These are phyloP conservation scores for Termitomyces sp. DNA, from an alignment of 768 basidiomycete genomes.

Conservation along the genomic window DNA sequence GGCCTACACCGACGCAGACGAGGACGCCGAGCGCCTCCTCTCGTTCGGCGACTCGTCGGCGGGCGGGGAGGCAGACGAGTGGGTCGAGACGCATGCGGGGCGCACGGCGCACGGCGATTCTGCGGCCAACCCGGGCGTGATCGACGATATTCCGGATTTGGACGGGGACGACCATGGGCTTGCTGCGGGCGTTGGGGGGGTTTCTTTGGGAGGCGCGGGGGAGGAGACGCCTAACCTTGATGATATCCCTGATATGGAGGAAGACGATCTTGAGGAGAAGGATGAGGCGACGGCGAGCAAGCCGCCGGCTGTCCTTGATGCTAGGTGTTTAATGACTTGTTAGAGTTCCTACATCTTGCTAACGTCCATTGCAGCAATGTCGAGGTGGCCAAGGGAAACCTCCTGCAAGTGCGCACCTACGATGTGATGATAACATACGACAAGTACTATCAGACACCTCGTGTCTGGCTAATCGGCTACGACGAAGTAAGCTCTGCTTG, in stretches of 20 bases:
- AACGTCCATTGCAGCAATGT: constrained; percentile 39
- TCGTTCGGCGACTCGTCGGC: constrained; percentile 69
- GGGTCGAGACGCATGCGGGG: constrained; percentile 97
- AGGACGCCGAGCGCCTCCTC: constrained; percentile 91
- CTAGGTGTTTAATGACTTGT: constrained; percentile 38
- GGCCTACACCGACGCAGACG: constrained; percentile 93
- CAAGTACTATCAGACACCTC: constrained; percentile 98
- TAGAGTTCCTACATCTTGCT: not conserved
- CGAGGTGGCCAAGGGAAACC: constrained; percentile 72
- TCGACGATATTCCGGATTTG: constrained; percentile 86
- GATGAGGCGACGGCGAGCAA: constrained; percentile 83
- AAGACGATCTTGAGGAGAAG: constrained; percentile 83
- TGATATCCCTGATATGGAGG: constrained; percentile 99
- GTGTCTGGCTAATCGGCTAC: constrained; percentile 96
- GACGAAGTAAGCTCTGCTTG: constrained; percentile 68
- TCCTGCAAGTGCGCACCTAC: constrained; percentile 95
- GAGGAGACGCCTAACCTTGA: constrained; percentile 87
- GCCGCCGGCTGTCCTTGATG: constrained; percentile 35
- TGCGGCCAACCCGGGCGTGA: constrained; percentile 56
- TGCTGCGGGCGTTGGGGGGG: constrained; percentile 37
- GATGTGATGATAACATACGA: constrained; percentile 99
- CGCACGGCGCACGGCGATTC: constrained; percentile 53
- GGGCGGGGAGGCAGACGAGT: constrained; percentile 73
- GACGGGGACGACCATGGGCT: constrained; percentile 53
- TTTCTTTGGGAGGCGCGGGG: constrained; percentile 39